Conservation (phyloP, 1,284 basidiomycete genomes). For the Naganishia albida region DNA sequence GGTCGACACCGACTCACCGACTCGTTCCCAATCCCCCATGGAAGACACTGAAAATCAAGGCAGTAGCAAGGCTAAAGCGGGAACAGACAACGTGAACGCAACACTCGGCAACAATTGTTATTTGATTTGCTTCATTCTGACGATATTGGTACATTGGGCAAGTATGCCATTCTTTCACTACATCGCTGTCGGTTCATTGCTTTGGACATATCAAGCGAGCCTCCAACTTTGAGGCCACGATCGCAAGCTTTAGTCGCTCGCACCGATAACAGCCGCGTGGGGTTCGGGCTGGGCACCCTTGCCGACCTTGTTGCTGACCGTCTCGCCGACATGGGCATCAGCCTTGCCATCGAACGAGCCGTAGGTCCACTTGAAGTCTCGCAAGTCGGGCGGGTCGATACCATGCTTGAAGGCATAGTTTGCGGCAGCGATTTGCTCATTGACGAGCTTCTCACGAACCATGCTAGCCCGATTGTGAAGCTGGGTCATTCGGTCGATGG, state of each 20-base stretch:
- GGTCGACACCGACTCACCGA: too few species aligned
- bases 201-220: too few species aligned
- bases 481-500: conserved; percentile 42
- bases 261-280: conserved; percentile 21
- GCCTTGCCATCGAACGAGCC: conserved; percentile 21
- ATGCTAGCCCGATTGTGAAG: conserved; percentile 40
- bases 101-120: too few species aligned
- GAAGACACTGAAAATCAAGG: too few species aligned
- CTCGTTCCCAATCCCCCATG: too few species aligned
- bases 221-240: neutral
- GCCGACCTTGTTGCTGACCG: conserved; percentile 24
- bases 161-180: neutral
- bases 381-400: conserved; percentile 25
- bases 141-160: too few species aligned
- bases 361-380: conserved; percentile 26
- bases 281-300: conserved; percentile 21
- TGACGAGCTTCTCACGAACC: conserved; percentile 42
- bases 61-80: too few species aligned
- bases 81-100: too few species aligned
- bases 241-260: conserved; percentile 13
- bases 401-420: conserved; percentile 43
- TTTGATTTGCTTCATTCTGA: too few species aligned
- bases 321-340: conserved; percentile 9
- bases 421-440: conserved; percentile 40
- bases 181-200: too few species aligned